These are phyloP conservation scores for Calocera viscosa DNA, from an alignment of 768 basidiomycete species.

Conservation along the genomic window DNA sequence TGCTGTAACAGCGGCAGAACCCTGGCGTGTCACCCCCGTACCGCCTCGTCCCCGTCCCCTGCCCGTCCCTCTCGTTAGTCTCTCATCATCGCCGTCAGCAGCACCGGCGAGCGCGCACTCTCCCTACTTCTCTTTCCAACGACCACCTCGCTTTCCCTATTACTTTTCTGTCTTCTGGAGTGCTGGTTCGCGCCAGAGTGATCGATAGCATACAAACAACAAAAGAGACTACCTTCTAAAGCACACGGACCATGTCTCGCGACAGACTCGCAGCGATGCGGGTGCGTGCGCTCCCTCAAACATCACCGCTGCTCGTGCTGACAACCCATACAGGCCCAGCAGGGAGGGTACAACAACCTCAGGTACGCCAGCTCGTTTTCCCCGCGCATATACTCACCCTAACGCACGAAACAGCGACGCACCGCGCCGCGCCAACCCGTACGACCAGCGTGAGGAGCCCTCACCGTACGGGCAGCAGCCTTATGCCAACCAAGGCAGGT, in stretches of 20 bases:
- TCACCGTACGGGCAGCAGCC: neutral
- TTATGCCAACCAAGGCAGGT: neutral
- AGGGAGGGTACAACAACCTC: conserved; percentile 4
- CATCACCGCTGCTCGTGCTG: neutral
- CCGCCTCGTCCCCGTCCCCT: neutral
- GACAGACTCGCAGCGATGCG: conserved; percentile 1
- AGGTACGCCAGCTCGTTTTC: neutral
- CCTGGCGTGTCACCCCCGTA: neutral
- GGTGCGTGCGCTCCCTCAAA: neutral
- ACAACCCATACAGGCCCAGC: conserved; percentile 1
- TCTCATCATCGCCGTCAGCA: neutral
- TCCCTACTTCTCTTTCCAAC: neutral
- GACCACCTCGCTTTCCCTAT: neutral
- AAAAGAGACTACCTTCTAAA: neutral
- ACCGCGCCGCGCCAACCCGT: neutral
- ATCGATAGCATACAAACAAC: neutral
- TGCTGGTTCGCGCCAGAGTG: neutral
- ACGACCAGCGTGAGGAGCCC: neutral
- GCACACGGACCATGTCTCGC: neutral
- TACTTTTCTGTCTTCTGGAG: neutral
- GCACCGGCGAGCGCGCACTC: neutral
- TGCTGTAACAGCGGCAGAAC: neutral
- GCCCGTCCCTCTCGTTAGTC: neutral
- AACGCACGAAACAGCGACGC: neutral
- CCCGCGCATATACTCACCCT: neutral